Percentiles rank a stretch among this genome's conserved stretches.
Evolutionary conservation across 2,329 filamentous ascomycete genomes (phyloP).

Genomic region (Cordyceps javanica): DNA sequence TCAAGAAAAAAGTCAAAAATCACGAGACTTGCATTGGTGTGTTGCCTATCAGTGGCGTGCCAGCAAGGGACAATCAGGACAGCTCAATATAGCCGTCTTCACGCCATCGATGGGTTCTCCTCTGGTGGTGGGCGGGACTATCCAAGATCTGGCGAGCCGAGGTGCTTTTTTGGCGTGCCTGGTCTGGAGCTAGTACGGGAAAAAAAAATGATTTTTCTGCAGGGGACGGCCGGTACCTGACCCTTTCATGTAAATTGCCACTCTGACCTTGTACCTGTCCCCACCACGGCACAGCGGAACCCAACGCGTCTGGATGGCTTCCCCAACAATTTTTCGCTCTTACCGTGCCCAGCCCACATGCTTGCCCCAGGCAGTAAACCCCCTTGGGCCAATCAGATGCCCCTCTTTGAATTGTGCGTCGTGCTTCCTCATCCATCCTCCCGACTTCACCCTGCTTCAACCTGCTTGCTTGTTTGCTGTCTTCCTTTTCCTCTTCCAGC

Average conservation of each 20-base stretch:
- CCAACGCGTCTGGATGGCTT: conserved; percentile 5
- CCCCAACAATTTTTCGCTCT: conserved; percentile 9
- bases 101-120: not conserved
- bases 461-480: too few relatives aligned
- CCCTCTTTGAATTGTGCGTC: not conserved
- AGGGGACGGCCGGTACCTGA: not conserved
- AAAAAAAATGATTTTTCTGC: conserved; percentile 1
- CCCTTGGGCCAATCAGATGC: not conserved
- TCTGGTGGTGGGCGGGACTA: not conserved
- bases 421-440: not conserved
- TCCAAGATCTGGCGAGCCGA: conserved; percentile 8
- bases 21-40: not conserved
- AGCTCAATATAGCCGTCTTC: not conserved
- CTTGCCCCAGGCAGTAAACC: not conserved
- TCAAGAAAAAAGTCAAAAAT: not conserved
- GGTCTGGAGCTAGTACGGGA: not conserved
- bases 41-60: conserved; percentile 5
- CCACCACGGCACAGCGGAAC: conserved; percentile 7
- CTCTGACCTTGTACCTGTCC: not conserved
- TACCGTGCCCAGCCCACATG: not conserved
- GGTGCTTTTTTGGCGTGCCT: conserved; percentile 6
- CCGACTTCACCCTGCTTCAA: not conserved
- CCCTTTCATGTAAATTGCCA: not conserved
- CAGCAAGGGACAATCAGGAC: not conserved
- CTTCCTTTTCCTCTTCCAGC: too few relatives aligned